Conservation (phyloP, 164 flowering plant genomes). For the Euptelea pleiosperma region DNA sequence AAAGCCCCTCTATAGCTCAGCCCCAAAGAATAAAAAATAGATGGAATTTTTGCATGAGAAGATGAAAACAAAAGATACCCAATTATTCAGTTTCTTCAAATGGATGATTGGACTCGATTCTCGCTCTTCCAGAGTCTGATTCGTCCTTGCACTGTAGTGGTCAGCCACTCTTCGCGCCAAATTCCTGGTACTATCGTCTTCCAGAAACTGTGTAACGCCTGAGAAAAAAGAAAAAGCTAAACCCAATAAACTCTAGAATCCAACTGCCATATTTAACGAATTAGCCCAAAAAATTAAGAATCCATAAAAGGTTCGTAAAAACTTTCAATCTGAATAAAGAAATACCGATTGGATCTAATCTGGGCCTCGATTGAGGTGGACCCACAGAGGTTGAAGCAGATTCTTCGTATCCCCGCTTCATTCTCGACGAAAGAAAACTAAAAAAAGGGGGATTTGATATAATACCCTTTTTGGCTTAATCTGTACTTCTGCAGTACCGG, state of each 20-base stretch:
- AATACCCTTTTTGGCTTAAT: too few relatives aligned
- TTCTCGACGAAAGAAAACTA: conserved; percentile 2
- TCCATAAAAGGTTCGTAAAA: neutral
- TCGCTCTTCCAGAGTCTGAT: conserved; percentile 84
- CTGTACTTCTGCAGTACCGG: too few relatives aligned
- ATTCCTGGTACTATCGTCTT: conserved; percentile 64
- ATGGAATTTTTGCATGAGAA: too few relatives aligned
- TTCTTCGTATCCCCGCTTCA: conserved; percentile 28
- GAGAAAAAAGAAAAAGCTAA: neutral
- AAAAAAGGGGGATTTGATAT: neutral
- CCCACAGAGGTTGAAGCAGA: conserved; percentile 22
- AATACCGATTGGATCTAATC: conserved; percentile 21
- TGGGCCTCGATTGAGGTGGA: conserved; percentile 26
- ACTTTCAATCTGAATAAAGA: neutral
- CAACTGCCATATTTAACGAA: neutral
- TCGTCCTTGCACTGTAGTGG: conserved; percentile 91
- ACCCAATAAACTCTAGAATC: neutral
- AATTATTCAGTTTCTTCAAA: conserved; percentile 86
- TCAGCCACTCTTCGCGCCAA: conserved; percentile 82
- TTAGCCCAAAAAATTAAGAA: neutral
- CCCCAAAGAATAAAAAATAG: too few relatives aligned
- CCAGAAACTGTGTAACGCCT: conserved; percentile 58
- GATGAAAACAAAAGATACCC: conserved; percentile 40
- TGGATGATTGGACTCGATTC: conserved; percentile 94
- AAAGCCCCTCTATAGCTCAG: too few relatives aligned